Percentiles rank a stretch among this genome's conserved stretches.
These are phyloP conservation scores for Penicillium nordicum DNA, from an alignment of 2,329 filamentous ascomycete species.

Conservation along the genomic window DNA sequence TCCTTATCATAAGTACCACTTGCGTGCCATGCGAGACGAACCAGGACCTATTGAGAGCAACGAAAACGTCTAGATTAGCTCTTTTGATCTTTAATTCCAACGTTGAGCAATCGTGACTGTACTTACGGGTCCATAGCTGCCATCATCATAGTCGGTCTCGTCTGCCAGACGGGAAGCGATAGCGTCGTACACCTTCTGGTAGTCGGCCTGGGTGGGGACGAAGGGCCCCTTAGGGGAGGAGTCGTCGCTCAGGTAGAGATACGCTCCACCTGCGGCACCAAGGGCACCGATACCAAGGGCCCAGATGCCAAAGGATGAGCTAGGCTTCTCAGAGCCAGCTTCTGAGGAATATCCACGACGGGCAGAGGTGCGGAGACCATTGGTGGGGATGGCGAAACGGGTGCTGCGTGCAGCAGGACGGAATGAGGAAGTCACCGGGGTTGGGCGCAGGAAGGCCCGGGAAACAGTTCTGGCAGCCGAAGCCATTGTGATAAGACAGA, in stretches of 20 bases:
- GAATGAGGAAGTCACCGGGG: constrained; percentile 36
- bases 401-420: constrained; percentile 52
- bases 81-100: neutral
- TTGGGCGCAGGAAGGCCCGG: constrained; percentile 43
- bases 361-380: constrained; percentile 69
- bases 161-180: constrained; percentile 77
- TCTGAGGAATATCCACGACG: constrained; percentile 78
- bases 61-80: neutral
- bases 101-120: neutral
- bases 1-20: constrained; percentile 88
- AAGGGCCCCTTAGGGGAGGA: constrained; percentile 56
- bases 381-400: constrained; percentile 56
- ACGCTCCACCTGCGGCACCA: constrained; percentile 60
- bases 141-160: constrained; percentile 93
- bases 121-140: constrained; percentile 79
- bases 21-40: constrained; percentile 91
- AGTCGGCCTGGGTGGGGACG: constrained; percentile 76
- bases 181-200: constrained; percentile 91
- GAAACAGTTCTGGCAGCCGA: constrained; percentile 43
- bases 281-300: constrained; percentile 57
- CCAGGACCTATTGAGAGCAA: constrained; percentile 55
- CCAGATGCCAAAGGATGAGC: constrained; percentile 54
- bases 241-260: constrained; percentile 57
- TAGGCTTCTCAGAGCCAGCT: constrained; percentile 51
- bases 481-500: constrained; percentile 34